Base-by-base conservation (phyloP, 805 yeast species). In the Candida silvicultrix region DNA sequence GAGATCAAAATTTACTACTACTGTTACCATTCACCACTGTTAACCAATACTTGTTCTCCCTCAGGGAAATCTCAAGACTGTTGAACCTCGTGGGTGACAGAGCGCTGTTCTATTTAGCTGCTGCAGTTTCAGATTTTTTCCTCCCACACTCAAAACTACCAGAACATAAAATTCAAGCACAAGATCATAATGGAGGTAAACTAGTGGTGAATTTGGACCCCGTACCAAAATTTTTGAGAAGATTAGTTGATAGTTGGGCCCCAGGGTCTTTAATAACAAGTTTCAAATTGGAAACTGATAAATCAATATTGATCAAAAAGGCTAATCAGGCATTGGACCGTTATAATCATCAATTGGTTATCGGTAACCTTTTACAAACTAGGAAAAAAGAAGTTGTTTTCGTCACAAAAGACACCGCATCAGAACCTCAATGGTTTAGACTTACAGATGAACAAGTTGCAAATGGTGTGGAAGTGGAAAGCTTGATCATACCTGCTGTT, bases 61-160 rank as follows among this genome's bases (percentile, higher is more conserved):
- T 94, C 53, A 80, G 82, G 51, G 67, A 80, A 34, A 70, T 87
- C 10, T 83, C 94, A 1, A 73, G 74, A 50, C 70, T 74, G 38
- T 63, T 92, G 58, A 75, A 81, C 44, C 66, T 67, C 4, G 62
- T 77, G 36, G 85, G 81, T 3, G 64, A 74, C 5, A 69, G 68
- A 45, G 87, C 89, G 0, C 62, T 94, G 37, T 88, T 92, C 61
- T 94, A 84, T 61, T 71, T 94, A 44, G 99, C 99, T 0, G 98
- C 99, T 9, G 99, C 99, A 0, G 99, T 94, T 0, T 87, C 96
- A 8, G 99, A 94, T 63, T 94, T 94, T 66, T 94, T 90, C 67
- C 73, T 94, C 38, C 99, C 99, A 2, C 78, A 77, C 38, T 81
- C 90, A 1, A 75, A 87, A 52, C 71, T 89, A 56, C 95, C 97